A percentile compares a stretch with the other conserved stretches of the same genome.
phyloP scores from a whole-genome alignment of 1,284 basidiomycete genomes.

The Volvariella volvacea region DNA sequence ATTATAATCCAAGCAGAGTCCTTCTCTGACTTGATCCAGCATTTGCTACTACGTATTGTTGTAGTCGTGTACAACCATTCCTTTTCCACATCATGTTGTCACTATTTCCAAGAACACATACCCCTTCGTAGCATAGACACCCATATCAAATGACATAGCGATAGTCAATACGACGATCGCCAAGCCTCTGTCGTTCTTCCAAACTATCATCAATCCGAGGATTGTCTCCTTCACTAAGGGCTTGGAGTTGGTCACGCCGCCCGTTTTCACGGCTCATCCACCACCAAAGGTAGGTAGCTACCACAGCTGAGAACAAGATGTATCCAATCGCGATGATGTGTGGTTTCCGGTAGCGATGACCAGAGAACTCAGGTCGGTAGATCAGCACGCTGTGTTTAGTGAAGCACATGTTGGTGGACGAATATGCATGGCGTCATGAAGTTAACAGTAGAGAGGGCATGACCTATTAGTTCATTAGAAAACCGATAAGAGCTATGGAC shows the following conservation, averaged over 20 bases:
- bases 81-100: slow-evolving; percentile 2
- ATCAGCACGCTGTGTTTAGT: slow-evolving; percentile 33
- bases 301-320: slow-evolving; percentile 39
- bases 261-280: slow-evolving; percentile 48
- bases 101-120: slow-evolving; percentile 2
- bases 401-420: background rate
- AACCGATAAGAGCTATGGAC: slow-evolving; percentile 6
- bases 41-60: too few species aligned
- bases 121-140: slow-evolving; percentile 4
- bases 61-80: too few species aligned
- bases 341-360: slow-evolving; percentile 46
- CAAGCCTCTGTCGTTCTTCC: slow-evolving; percentile 18
- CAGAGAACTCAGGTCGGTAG: slow-evolving; percentile 41
- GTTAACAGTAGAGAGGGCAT: background rate
- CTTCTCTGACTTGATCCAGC: background rate
- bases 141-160: slow-evolving; percentile 27
- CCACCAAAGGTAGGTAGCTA: slow-evolving; percentile 41
- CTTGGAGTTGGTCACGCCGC: slow-evolving; percentile 28
- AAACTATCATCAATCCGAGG: slow-evolving; percentile 9
- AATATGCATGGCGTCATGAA: background rate
- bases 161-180: slow-evolving; percentile 24
- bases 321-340: slow-evolving; percentile 59
- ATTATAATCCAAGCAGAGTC: slow-evolving; percentile 2
- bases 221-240: slow-evolving; percentile 13
- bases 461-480: too few species aligned